A percentile compares a stretch with the other conserved stretches of the same genome.
Evolutionary conservation across 1,139 yeast genomes (phyloP).

Genomic region (Hyphopichia khmerensis): DNA sequence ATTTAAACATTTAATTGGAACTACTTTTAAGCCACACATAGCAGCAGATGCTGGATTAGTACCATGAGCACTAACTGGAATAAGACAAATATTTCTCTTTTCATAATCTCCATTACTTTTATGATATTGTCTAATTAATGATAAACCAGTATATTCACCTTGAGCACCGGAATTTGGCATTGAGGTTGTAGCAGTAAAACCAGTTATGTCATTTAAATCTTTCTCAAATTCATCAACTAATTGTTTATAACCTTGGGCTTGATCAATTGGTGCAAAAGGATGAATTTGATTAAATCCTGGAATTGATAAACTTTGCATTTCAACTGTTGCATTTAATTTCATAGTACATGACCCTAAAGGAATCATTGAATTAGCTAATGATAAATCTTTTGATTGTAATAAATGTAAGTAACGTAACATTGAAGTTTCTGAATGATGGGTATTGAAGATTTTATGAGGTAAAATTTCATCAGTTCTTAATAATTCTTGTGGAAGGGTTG

Average conservation of each 20-base stretch:
- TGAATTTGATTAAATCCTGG: conserved; percentile 88
- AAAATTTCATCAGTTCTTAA: conserved; percentile 65
- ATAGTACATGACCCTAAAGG: conserved; percentile 97
- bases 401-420: conserved; percentile 87
- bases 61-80: conserved; percentile 97
- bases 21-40: conserved; percentile 93
- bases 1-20: conserved; percentile 80
- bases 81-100: conserved; percentile 81
- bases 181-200: conserved; percentile 84
- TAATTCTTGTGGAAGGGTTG: conserved; percentile 53
- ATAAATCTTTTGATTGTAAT: conserved; percentile 84
- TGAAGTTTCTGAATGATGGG: conserved; percentile 90
- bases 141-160: conserved; percentile 94
- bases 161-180: conserved; percentile 99
- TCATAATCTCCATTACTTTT: conserved; percentile 65
- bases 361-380: conserved; percentile 94
- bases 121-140: conserved; percentile 80
- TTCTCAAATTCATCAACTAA: conserved; percentile 73
- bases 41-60: conserved; percentile 99
- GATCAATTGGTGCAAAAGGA: conserved; percentile 89
- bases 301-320: conserved; percentile 92
- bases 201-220: conserved; percentile 92
- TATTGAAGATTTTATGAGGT: conserved; percentile 75
- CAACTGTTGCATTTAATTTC: conserved; percentile 94
- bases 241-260: conserved; percentile 80